A percentile compares a stretch with the other conserved stretches of the same genome.
These are phyloP conservation scores for Nymphaea colorata DNA, from an alignment of 164 flowering plant genomes.

Conservation along the genomic window DNA sequence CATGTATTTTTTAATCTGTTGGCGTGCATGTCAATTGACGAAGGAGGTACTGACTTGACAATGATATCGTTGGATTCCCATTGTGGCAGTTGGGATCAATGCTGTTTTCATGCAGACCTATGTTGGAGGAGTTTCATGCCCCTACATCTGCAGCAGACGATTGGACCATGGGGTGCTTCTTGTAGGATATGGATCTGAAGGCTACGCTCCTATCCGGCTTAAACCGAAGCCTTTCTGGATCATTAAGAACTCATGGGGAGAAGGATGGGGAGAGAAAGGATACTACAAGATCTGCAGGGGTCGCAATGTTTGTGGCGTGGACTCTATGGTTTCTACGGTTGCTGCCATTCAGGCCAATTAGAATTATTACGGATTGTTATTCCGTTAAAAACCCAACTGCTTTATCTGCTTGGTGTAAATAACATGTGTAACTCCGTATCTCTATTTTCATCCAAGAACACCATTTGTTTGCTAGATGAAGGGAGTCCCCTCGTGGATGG, in stretches of 20 bases:
- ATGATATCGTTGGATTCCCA: background rate
- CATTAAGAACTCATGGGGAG: slow-evolving; percentile 96
- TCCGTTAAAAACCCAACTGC: background rate
- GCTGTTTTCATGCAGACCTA: slow-evolving; percentile 95
- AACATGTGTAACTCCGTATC: background rate
- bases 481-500: too few relatives aligned
- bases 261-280: slow-evolving; percentile 81
- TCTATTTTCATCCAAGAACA: too few relatives aligned
- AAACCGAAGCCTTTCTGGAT: slow-evolving; percentile 92
- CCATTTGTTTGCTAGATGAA: too few relatives aligned
- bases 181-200: slow-evolving; percentile 76
- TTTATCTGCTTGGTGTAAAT: background rate
- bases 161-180: slow-evolving; percentile 83
- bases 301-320: slow-evolving; percentile 74
- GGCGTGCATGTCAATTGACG: background rate
- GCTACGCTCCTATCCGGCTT: slow-evolving; percentile 55
- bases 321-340: slow-evolving; percentile 87
- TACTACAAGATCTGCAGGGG: slow-evolving; percentile 94
- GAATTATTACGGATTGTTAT: background rate
- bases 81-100: slow-evolving; percentile 73
- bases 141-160: slow-evolving; percentile 49
- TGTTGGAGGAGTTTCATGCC: slow-evolving; percentile 84
- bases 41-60: background rate
- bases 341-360: slow-evolving; percentile 25
- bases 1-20: background rate